These are phyloP conservation scores for Excoecaria cochinchinensis DNA, from an alignment of 345 rosid species.

Conservation along the genomic window DNA sequence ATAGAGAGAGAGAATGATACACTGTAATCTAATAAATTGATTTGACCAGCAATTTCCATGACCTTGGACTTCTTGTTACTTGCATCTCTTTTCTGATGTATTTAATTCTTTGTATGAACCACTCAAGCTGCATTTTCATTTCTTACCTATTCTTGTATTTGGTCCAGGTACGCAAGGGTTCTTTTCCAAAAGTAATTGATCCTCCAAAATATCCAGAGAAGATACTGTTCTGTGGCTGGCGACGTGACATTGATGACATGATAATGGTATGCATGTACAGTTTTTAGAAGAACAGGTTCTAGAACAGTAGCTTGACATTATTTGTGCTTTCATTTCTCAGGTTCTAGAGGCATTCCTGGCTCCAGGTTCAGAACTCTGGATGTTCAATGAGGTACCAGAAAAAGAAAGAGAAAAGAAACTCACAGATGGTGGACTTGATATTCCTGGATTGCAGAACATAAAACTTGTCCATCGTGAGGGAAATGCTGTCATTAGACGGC, in stretches of 20 bases:
- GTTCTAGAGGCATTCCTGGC: slow-evolving; percentile 86
- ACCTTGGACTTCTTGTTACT: neutral
- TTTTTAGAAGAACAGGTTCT: slow-evolving; percentile 7
- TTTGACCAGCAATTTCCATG: neutral
- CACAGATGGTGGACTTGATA: slow-evolving; percentile 73
- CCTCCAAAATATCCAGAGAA: slow-evolving; percentile 92
- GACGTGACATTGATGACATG: slow-evolving; percentile 97
- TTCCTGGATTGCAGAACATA: slow-evolving; percentile 51
- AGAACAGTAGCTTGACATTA: slow-evolving; percentile 10
- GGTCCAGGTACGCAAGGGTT: slow-evolving; percentile 52
- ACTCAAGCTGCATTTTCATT: slow-evolving; percentile 14
- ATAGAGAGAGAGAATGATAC: neutral
- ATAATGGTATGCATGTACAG: slow-evolving; percentile 51
- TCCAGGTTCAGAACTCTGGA: slow-evolving; percentile 92
- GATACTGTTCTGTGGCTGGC: slow-evolving; percentile 93
- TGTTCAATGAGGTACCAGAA: slow-evolving; percentile 87
- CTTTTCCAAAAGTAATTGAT: slow-evolving; percentile 56
- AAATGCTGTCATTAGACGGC: slow-evolving; percentile 82
- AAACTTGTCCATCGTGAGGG: slow-evolving; percentile 82
- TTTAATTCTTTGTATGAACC: neutral
- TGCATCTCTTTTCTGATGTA: neutral
- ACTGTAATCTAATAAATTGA: neutral
- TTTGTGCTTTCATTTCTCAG: slow-evolving; percentile 33
- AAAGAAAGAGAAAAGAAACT: slow-evolving; percentile 78
- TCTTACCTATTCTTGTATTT: slow-evolving; percentile 16